Evolutionary conservation across 495 filamentous ascomycete genomes (phyloP).

Genomic region (Tuber indicum): DNA sequence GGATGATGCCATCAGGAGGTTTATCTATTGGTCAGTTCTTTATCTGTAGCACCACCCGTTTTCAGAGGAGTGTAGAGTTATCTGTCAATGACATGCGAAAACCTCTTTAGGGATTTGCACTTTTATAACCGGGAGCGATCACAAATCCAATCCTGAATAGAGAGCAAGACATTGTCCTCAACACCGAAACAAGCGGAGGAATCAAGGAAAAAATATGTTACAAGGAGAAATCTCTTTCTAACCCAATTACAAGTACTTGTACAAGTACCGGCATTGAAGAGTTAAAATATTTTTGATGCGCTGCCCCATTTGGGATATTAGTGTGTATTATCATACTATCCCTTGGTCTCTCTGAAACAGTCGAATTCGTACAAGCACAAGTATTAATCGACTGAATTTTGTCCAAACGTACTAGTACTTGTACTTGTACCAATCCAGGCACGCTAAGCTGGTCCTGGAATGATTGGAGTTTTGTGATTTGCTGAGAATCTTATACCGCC

Average conservation of each 20-base stretch:
- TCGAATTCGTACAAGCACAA: neutral
- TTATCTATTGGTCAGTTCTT: constrained; percentile 4
- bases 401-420: no score
- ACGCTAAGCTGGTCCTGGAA: neutral
- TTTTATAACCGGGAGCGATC: neutral
- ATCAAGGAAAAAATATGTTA: no score
- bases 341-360: neutral
- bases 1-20: neutral
- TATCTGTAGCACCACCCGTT: neutral
- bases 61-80: neutral
- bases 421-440: no score
- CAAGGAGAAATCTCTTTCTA: neutral
- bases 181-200: no score
- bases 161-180: no score
- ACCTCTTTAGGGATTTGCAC: neutral
- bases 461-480: neutral
- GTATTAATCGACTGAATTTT: no score
- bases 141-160: neutral
- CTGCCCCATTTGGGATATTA: neutral
- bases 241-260: neutral
- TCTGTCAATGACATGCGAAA: neutral
- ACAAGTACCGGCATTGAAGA: neutral
- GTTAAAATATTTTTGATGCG: neutral
- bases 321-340: no score
- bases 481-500: neutral